phyloP scores from a whole-genome alignment of 139 green algal species.

The Picochlorum sp. region DNA sequence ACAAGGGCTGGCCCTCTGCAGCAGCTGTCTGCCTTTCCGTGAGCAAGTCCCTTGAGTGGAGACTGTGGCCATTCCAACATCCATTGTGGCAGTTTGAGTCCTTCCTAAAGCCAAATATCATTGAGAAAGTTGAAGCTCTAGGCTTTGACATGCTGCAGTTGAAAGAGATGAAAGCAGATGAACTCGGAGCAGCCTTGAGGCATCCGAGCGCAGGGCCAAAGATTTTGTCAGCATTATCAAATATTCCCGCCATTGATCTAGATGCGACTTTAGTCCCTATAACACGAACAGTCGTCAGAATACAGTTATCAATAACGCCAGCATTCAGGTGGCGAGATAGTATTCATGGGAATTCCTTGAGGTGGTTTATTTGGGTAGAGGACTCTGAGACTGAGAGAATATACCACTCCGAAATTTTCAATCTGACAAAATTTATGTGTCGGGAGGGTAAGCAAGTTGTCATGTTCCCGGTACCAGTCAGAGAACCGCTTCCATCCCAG shows the following conservation, averaged over 20 bases:
- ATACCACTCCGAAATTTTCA: slow-evolving; percentile 87
- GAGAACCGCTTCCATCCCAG: slow-evolving; percentile 82
- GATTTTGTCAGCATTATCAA: slow-evolving; percentile 42
- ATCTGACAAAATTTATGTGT: slow-evolving; percentile 80
- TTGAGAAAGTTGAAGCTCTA: slow-evolving; percentile 83
- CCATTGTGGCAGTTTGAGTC: slow-evolving; percentile 79
- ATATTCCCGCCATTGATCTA: slow-evolving; percentile 74
- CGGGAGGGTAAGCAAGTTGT: slow-evolving; percentile 56
- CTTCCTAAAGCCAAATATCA: slow-evolving; percentile 57
- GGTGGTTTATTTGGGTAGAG: slow-evolving; percentile 87
- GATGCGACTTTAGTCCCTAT: slow-evolving; percentile 80
- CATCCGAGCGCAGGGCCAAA: slow-evolving; percentile 60
- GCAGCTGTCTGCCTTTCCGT: slow-evolving; percentile 51
- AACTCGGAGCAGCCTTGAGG: slow-evolving; percentile 76
- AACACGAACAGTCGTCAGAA: slow-evolving; percentile 85
- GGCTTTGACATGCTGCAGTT: slow-evolving; percentile 63
- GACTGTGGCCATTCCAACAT: slow-evolving; percentile 84
- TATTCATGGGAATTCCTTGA: slow-evolving; percentile 53
- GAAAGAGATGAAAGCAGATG: slow-evolving; percentile 69
- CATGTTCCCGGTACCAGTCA: slow-evolving; percentile 92
- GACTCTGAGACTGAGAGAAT: slow-evolving; percentile 88
- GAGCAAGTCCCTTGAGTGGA: slow-evolving; percentile 70
- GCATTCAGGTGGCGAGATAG: slow-evolving; percentile 71
- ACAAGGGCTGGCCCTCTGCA: slow-evolving; percentile 56
- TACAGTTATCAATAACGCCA: slow-evolving; percentile 66